Evolutionary conservation across 768 basidiomycete species (phyloP), one percentile per base, ranked within the genome.

Genomic region (Panellus pusillus): DNA sequence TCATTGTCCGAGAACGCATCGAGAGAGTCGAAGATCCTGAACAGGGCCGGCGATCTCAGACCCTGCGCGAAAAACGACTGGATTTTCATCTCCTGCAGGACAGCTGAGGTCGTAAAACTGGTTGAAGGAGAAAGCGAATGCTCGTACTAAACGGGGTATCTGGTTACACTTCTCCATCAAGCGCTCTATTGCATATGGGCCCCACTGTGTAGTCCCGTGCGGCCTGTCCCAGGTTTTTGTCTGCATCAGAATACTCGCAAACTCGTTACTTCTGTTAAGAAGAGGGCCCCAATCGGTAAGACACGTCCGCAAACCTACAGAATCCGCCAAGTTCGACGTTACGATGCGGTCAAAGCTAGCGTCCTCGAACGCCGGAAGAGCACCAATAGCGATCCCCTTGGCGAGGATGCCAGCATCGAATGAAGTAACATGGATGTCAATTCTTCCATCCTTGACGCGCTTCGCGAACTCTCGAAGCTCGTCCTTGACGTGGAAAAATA

Each of bases 321-420:
- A 61, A 27, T 70, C 68, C 4, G 59, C 61, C 37, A 68, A 13
- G 38, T 67, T 67, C 24, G 64, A 68, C 12, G 65, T 66, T 35
- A 70, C 63, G 35, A 72, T 63, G 15, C 69, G 58, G 54, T 72
- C 68, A 47, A 71, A 71, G 32, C 61, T 66, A 13, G 56, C 49
- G 36, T 57, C 54, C 12, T 61, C 53, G 52, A 71, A 71, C 1
- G 65, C 57, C 15, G 57, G 54, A 13, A 70, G 44, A 9, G 54
- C 50, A 15, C 63, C 66, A 5, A 57, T 54, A 18, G 54, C 47
- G 24, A 79, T 68, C 0, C 38, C 50, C n/a, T 53, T 52, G 5
- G 75, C 61, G 28, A 78, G 68, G 8, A 52, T 47, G 9, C 55
- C 49, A 12, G 77, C 71, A 43, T 79, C 74, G n/a, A 57, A 57